Evolutionary conservation across 1,284 basidiomycete genomes (phyloP).

Genomic region (Bondarzewia mesenterica): DNA sequence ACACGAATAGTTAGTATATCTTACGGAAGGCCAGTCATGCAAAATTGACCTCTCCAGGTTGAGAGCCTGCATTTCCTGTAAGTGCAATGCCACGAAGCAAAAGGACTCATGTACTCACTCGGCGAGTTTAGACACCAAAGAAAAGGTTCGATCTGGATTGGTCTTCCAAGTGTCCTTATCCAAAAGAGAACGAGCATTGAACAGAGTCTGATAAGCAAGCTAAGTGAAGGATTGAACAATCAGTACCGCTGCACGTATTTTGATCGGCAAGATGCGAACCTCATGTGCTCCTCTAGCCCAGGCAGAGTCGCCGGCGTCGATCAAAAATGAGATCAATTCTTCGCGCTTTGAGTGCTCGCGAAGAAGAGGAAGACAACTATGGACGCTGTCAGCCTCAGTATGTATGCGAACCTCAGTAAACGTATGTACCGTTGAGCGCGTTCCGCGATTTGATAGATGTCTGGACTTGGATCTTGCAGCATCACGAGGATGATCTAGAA

Average conservation of each 20-base stretch:
- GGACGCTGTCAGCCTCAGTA: background rate
- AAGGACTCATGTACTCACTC: slow-evolving; percentile 42
- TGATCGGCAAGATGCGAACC: slow-evolving; percentile 27
- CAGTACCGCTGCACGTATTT: background rate
- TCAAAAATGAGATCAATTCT: slow-evolving; percentile 48
- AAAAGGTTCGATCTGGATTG: slow-evolving; percentile 39
- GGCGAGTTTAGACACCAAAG: slow-evolving; percentile 46
- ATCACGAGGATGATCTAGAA: slow-evolving; percentile 62
- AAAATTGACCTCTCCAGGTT: slow-evolving; percentile 49
- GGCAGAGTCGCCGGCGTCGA: slow-evolving; percentile 62
- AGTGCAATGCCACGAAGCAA: background rate
- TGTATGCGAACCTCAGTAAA: background rate
- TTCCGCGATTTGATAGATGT: slow-evolving; percentile 60
- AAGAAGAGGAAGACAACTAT: slow-evolving; percentile 53
- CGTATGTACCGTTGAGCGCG: slow-evolving; percentile 55
- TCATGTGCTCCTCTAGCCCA: slow-evolving; percentile 66
- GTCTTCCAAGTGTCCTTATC: slow-evolving; percentile 45
- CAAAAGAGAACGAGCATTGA: slow-evolving; percentile 47
- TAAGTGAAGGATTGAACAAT: no score
- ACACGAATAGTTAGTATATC: background rate
- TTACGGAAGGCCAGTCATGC: background rate
- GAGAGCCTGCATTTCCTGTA: no score
- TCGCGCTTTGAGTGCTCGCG: slow-evolving; percentile 52
- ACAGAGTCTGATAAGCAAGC: slow-evolving; percentile 53
- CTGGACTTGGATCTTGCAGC: slow-evolving; percentile 49